Base-by-base conservation (phyloP, 192 early-diverging fungal species). In the Gryganskiella cystojenkinii region DNA sequence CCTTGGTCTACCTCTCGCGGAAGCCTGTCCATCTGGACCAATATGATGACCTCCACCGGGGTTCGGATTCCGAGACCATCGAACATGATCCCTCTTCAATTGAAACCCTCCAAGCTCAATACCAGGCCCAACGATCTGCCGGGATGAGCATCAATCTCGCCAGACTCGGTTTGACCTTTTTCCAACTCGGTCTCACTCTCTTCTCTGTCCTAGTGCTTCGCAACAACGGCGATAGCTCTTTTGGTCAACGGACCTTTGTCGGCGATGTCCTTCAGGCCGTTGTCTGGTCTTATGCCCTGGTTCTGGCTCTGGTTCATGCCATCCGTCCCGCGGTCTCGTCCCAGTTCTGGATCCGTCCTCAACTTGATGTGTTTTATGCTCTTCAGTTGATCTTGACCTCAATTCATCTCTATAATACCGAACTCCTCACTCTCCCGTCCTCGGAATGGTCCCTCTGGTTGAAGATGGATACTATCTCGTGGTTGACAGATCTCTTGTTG, bases 21-120 rank as follows among this genome's bases (percentile, higher is more conserved):
- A 78, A 64, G n/a, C 74, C 74, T 27, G 66, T 78, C 1, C 65
- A 69, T 49, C 33, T 78, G 61, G 74, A 78, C 52, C 74, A 69
- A 25, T 69, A 78, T 42, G 55, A 40, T 19, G 28, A 56, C 19
- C 37, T 40, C 24, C 57, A 42, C 11, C 34, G n/a, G n/a, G n/a
- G n/a, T n/a, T 3, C 35, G n/a, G 55, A 35, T n/a, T 40, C 55
- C 9, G 34, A 3, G 10, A 50, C 20, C 10, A 30, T 33, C n/a
- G 15, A 20, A 8, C 27, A 31, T 22, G 71, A 56, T 14, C 54
- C 71, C 45, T 53, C 62, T 30, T 7, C 55, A 1, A 30, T 64
- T 14, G 73, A 68, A 0, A 59, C 50, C 17, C 9, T 68, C 34
- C 73, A 76, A 22, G 59, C 60, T 6, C 65, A 68, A 54, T 76